phyloP scores from a whole-genome alignment of 176 grass and related monocot genomes.

The Oryza nivara region DNA sequence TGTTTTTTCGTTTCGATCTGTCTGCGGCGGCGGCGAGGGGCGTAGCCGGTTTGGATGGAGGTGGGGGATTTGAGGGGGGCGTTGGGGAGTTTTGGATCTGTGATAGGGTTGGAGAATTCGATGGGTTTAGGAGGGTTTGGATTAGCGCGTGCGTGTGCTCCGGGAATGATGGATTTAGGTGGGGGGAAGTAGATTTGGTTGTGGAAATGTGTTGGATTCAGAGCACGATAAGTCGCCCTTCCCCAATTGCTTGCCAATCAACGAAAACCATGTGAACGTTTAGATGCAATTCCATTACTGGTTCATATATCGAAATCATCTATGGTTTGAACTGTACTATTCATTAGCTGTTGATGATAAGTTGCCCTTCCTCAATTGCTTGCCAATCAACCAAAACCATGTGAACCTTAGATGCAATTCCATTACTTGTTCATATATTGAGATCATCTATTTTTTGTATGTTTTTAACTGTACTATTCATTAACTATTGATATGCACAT shows the following conservation, averaged over 20 bases:
- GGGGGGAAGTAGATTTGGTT: background rate
- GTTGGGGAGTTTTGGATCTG: conserved; percentile 10
- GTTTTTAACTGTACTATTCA: no score
- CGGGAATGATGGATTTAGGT: background rate
- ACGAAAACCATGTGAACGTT: background rate
- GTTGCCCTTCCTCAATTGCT: no score
- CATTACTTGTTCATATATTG: no score
- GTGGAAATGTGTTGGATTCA: background rate
- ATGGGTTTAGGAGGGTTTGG: background rate
- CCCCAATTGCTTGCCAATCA: background rate
- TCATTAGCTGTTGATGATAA: background rate
- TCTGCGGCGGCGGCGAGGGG: background rate
- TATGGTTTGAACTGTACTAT: background rate
- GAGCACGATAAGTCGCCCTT: background rate
- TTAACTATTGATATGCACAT: no score
- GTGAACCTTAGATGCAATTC: no score
- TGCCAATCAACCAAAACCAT: no score
- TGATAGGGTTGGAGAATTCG: background rate
- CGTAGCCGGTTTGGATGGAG: background rate
- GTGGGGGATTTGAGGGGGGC: background rate
- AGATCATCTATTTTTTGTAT: no score
- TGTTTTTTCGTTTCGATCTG: background rate
- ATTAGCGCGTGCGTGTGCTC: background rate
- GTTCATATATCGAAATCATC: background rate
- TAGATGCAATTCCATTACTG: background rate